Evolutionary conservation across 768 basidiomycete species (phyloP), one percentile per base, ranked within the genome.

Genomic region (Clitopilus hobsonii): DNA sequence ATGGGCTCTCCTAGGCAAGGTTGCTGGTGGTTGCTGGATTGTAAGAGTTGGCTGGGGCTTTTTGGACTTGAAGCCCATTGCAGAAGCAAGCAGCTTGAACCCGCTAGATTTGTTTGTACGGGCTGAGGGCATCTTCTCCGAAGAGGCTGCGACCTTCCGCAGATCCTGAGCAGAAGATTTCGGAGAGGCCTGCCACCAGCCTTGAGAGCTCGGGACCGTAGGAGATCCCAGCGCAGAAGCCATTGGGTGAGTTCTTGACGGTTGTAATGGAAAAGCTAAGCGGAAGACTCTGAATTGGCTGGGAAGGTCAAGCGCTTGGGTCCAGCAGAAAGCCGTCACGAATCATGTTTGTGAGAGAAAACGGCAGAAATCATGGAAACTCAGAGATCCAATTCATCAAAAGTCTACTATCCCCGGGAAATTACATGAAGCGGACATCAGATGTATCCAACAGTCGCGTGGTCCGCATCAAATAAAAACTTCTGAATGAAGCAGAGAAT

Each of bases 1-100:
- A 55, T 60, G 50, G 64, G 67, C 8, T 63, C 63, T 56, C 24
- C 55, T 58, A 32, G 54, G 61, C 20, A 58, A 64, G 29, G 53
- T 63, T 26, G 60, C 60, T 25, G 58, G 54, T 38, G 62, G 79
- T 74, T 82, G 78, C 55, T 83, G 77, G 54, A 84, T 80, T 51
- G 82, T 69, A 28, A 84, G 67, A 2, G 77, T 64, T 0, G 81
- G 73, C 27, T 73, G 72, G 8, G 41, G 41, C 60, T 85, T 88
- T 71, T 83, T 88, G 20, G 79, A 68, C 66, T 81, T 86, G 63
- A 86, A 71, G 47, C 86, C 84, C 32, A 89, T 80, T 30, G 81
- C 84, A 49, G 80, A 73, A 8, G 81, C 80, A 50, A 89, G 67
- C 63, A 87, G 74, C 58, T 73, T 80, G 66, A 76, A 69, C 57